Evolutionary conservation across 495 filamentous ascomycete species (phyloP), one percentile per base, ranked within the genome.

Genomic region (Usnea hakonensis): DNA sequence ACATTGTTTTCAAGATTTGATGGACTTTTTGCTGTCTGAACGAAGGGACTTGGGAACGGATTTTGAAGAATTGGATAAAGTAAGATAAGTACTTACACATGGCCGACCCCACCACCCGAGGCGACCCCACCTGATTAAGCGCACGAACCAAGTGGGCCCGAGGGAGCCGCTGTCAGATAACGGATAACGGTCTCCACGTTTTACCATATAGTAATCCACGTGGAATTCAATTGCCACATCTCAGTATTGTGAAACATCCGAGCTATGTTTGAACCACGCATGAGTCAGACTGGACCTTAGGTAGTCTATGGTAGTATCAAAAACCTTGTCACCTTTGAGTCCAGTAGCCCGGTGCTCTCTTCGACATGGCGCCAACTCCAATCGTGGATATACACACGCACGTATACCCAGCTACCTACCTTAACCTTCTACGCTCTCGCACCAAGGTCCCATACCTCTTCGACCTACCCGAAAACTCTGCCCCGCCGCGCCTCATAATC

Each of bases 311-410:
- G n/a, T n/a, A n/a, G n/a, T n/a, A n/a, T n/a, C n/a, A n/a, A n/a
- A n/a, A n/a, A n/a, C n/a, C n/a, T 7, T 30, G 44, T 14, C 26
- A 32, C 9, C 46, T 57, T 5, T 19, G 23, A 57, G 3, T 56
- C n/a, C n/a, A n/a, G 33, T 19, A 53, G 17, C 26, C 16, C 26
- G 19, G 36, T 14, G 33, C 8, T 10, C 11, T 17, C 21, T 30
- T 19, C 6, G 55, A 8, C 0, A 60, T 55, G 44, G 37, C 44
- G 53, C 74, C 75, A 72, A 57, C 66, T 44, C 65, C 74, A 36
- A 64, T 78, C 40, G 89, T 96, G 50, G 93, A 97, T 74, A 83
- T 97, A 69, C 93, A 97, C 77, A 96, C 92, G 16, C 93, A 97
- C 79, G 85, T 97, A 77, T 96, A 97, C 73, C 89, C 91, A 0